Conservation (phyloP, 106 monocot genomes). For the Triglochin maritima region DNA sequence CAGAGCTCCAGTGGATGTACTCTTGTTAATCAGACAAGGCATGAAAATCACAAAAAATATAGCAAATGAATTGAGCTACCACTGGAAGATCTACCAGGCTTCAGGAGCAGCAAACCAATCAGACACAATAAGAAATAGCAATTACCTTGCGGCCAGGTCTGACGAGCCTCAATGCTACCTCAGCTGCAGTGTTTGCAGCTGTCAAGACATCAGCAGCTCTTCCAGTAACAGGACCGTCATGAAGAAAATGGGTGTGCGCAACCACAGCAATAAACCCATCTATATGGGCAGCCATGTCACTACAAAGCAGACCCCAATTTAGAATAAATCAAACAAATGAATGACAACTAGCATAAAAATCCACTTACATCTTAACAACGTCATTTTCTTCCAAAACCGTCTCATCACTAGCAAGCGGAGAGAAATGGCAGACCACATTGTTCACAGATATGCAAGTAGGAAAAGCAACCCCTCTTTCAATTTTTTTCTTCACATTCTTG, state of each 20-base stretch:
- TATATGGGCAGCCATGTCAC: slow-evolving; percentile 31
- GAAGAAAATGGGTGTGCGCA: slow-evolving; percentile 29
- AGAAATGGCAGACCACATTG: slow-evolving; percentile 82
- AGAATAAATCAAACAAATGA: background rate
- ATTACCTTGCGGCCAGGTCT: slow-evolving; percentile 28
- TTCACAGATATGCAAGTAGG: slow-evolving; percentile 93
- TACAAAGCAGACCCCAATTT: background rate
- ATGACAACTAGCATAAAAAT: background rate
- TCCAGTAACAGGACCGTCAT: slow-evolving; percentile 20
- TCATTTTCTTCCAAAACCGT: slow-evolving; percentile 64
- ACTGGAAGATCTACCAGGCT: background rate
- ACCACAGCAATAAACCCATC: slow-evolving; percentile 33
- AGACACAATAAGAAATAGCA: background rate
- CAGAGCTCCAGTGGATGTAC: background rate
- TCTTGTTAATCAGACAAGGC: background rate
- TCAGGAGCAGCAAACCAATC: background rate
- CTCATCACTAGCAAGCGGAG: slow-evolving; percentile 65
- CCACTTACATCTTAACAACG: slow-evolving; percentile 20
- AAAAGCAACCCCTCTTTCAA: slow-evolving; percentile 90
- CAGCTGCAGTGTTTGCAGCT: slow-evolving; percentile 28
- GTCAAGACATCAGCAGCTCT: slow-evolving; percentile 29
- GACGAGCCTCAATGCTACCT: slow-evolving; percentile 28
- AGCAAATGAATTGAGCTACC: background rate
- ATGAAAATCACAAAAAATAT: background rate
- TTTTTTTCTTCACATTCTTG: slow-evolving; percentile 95